Conservation (phyloP, 2,329 filamentous ascomycete species). For the Botrytis fragariae region DNA sequence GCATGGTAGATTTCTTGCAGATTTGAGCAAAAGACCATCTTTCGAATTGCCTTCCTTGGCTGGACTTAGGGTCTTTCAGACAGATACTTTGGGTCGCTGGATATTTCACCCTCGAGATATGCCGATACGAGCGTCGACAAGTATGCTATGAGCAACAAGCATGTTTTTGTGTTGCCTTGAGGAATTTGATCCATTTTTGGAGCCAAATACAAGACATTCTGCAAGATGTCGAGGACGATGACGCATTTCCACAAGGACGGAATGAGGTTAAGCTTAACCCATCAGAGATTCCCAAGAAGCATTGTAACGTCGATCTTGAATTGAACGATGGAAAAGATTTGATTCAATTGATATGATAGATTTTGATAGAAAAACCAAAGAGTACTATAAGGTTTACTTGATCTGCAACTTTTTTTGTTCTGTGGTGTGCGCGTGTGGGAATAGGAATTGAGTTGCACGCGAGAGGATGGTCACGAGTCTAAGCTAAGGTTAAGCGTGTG, state of each 20-base stretch:
- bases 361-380: background rate
- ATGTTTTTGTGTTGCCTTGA: background rate
- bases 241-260: background rate
- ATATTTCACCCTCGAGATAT: background rate
- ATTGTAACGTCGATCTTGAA: background rate
- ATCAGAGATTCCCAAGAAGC: background rate
- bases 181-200: background rate
- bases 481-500: background rate
- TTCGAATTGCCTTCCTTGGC: background rate
- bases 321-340: background rate
- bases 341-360: background rate
- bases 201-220: background rate
- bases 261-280: background rate
- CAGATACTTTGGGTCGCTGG: background rate
- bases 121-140: background rate
- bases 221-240: background rate
- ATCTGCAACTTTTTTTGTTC: no score
- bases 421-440: background rate
- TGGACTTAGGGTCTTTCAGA: no score
- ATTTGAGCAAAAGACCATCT: background rate
- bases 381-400: background rate
- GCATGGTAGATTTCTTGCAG: background rate
- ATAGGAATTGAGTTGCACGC: background rate
- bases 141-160: background rate
- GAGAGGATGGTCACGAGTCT: background rate